These are phyloP conservation scores for Trametes punicea DNA, from an alignment of 768 basidiomycete species.

Conservation along the genomic window DNA sequence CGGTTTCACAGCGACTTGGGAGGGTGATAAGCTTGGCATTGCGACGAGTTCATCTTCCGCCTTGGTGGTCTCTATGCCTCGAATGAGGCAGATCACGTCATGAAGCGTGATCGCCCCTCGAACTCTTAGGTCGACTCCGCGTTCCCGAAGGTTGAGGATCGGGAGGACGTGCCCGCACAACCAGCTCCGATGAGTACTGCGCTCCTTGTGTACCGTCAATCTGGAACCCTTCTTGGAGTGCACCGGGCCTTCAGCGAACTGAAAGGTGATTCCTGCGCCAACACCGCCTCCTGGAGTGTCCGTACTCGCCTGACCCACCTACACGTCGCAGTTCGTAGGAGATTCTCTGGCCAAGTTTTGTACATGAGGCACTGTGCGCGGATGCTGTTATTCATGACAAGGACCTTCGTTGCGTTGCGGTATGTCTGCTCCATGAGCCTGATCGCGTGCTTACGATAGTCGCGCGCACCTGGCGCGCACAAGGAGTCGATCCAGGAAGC, in stretches of 20 bases:
- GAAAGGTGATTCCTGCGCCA: constrained; percentile 6
- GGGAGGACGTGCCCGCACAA: background rate
- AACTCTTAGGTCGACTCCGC: too few species aligned
- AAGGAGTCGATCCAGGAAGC: constrained; percentile 17
- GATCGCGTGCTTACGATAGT: constrained; percentile 11
- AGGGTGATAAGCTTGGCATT: background rate
- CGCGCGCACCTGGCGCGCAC: constrained; percentile 4
- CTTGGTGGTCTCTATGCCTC: background rate
- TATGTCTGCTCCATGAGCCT: constrained; percentile 18
- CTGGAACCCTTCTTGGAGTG: background rate
- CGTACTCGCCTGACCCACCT: constrained; percentile 11
- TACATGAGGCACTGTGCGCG: background rate
- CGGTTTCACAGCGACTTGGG: background rate
- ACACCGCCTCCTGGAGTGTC: constrained; percentile 14
- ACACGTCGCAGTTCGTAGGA: constrained; percentile 1
- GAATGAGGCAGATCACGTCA: constrained; percentile 1
- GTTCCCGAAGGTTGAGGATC: background rate
- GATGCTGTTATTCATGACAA: constrained; percentile 12
- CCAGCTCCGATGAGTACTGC: too few species aligned
- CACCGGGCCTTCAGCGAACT: constrained; percentile 4
- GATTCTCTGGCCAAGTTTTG: background rate
- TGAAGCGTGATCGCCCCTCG: background rate
- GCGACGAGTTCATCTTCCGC: constrained; percentile 10
- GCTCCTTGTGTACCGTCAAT: too few species aligned
- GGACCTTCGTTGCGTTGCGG: constrained; percentile 4